Evolutionary conservation across 2,329 filamentous ascomycete genomes (phyloP), one percentile per base, ranked within the genome.

Genomic region (Daldinia sp.): DNA sequence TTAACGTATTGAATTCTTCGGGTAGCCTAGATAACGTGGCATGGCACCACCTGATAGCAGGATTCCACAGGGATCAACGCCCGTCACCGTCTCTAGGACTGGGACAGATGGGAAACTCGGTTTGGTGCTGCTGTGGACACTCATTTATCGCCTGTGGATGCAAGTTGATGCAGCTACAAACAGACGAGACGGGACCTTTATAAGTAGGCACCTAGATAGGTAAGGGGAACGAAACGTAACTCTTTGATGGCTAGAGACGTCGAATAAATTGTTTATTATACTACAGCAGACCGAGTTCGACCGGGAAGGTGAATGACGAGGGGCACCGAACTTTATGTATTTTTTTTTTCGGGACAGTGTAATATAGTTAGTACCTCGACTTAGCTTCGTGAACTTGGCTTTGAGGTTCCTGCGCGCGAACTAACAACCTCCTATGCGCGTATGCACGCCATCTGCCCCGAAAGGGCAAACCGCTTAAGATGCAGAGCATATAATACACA

Each of bases 81-180:
- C 35, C 62, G 67, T 67, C 61, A 64, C 67, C 54, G 55, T 45
- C 53, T 58, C 54, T 55, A 49, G 54, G 54, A 52, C 64, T 25
- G 62, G 50, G 61, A 52, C 50, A 43, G 21, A 49, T 61, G 53
- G 30, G 35, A 53, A 50, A 32, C 11, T 59, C 58, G 56, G 60
- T 25, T 43, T 59, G 67, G 62, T 68, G 57, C 62, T 57, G 56
- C 48, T 56, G 62, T 68, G 65, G 67, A 64, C 65, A 64, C 66
- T 71, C 60, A 52, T 65, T 50, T 64, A 63, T 69, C 56, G 58
- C 63, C 66, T 64, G 68, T 65, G 67, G 70, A 71, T 71, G 70
- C 66, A 68, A 63, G 65, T 67, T 58, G 67, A 64, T 66, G 70
- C 68, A 68, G 59, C 68, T 72, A 69, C 72, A 73, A 71, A 68